Evolutionary conservation across 1,284 basidiomycete species (phyloP), one percentile per base, ranked within the genome.

Genomic region (Rhodotorula sp.): DNA sequence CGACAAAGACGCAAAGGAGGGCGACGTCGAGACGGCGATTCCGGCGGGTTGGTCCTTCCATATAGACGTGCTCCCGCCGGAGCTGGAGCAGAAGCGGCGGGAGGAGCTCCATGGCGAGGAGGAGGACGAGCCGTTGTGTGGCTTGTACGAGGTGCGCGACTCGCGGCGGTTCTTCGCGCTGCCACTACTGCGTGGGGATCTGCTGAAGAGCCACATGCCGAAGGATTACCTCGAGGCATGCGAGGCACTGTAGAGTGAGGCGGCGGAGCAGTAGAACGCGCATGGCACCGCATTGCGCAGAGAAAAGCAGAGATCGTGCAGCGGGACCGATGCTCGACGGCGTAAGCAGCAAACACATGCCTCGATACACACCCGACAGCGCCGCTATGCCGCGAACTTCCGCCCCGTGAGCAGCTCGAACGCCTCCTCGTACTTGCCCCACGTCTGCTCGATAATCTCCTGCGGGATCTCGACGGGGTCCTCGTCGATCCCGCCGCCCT

Each of bases 361-460:
- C 17, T 19, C 29, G 21, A 21, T 3, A 10, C 10, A 29, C 19
- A 34, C 58, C 36, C 50, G 48, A 6, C 51, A 54, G 34, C 25
- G 5, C 32, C 44, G 48, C 58, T 51, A 67, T 12, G 59, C 59
- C 15, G 48, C 54, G 46, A 79, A 80, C 37, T 77, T 74, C 27
- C 58, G 66, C 25, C 84, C 85, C 59, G 86, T 90, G 72, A 95
- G 83, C 80, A 90, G 82, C 78, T 88, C 84, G 66, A 89, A 87
- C 8, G 89, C 92, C 79, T 94, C 91, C 74, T 86, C 82, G 81
- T 97, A 97, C 81, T 91, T 86, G 62, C 85, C 82, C 80, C 84
- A 87, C 27, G 94, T 97, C 66, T 89, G 91, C 71, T 85, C 79
- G 4, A 96, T 88, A 4, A 96, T 88, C n/a, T 86, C 85, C 37